Percentiles rank a stretch among this genome's conserved stretches.
These are phyloP conservation scores for Trifolium subterraneum DNA, from an alignment of 306 rosid species.

Conservation along the genomic window DNA sequence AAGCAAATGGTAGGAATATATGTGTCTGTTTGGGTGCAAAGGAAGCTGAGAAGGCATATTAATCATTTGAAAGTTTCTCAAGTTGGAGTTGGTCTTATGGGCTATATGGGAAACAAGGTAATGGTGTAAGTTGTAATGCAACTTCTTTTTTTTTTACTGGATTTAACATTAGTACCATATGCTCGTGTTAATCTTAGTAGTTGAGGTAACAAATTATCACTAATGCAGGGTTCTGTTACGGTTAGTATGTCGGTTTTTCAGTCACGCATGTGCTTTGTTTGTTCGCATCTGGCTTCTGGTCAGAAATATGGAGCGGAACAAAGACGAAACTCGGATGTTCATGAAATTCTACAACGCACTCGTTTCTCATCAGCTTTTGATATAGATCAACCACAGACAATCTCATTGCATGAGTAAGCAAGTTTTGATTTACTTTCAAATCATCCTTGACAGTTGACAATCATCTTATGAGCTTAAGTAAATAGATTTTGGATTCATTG, in stretches of 20 bases:
- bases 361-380: conserved; percentile 72
- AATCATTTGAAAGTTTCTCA: conserved; percentile 88
- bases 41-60: conserved; percentile 77
- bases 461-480: no score
- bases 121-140: neutral
- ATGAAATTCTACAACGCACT: conserved; percentile 82
- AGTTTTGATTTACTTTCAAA: conserved; percentile 42
- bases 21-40: conserved; percentile 90
- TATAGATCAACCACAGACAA: conserved; percentile 77
- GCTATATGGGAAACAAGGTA: conserved; percentile 95
- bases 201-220: neutral
- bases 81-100: conserved; percentile 97
- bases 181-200: neutral
- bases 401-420: conserved; percentile 84
- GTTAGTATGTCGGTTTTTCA: conserved; percentile 93
- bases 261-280: conserved; percentile 87
- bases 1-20: conserved; percentile 99
- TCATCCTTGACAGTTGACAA: no score
- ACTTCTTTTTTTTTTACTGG: neutral
- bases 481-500: conserved; percentile 34
- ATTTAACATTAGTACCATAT: neutral
- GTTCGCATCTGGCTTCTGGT: conserved; percentile 95
- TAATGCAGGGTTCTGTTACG: conserved; percentile 87
- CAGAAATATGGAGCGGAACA: conserved; percentile 88
- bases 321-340: conserved; percentile 81